A percentile compares a stretch with the other conserved stretches of the same genome.
These are phyloP conservation scores for Cyberlindnera lachancei DNA, from an alignment of 805 yeast species.

Conservation along the genomic window DNA sequence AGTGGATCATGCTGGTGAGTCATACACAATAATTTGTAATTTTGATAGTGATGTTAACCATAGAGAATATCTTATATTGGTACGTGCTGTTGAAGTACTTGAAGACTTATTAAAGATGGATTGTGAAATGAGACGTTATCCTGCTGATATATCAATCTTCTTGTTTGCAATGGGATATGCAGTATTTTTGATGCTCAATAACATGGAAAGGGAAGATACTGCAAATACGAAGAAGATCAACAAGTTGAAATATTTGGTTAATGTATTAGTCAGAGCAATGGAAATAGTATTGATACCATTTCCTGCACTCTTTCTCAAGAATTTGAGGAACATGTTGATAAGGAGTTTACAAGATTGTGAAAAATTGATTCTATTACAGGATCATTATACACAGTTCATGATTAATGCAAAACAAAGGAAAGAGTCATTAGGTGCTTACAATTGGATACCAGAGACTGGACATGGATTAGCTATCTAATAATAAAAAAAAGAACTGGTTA, in stretches of 20 bases:
- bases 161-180: conserved; percentile 17
- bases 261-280: conserved; percentile 16
- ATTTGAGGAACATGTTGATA: conserved; percentile 17
- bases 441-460: conserved; percentile 29
- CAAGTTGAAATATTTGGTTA: conserved; percentile 18
- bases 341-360: conserved; percentile 20
- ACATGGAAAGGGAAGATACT: conserved; percentile 9
- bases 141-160: conserved; percentile 17
- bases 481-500: too few species aligned
- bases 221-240: conserved; percentile 15
- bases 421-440: conserved; percentile 26
- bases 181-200: conserved; percentile 15
- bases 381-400: conserved; percentile 13
- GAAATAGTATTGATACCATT: conserved; percentile 24
- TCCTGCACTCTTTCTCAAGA: conserved; percentile 22
- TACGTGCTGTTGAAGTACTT: conserved; percentile 13
- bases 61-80: conserved; percentile 8
- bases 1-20: conserved; percentile 6
- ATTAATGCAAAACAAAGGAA: conserved; percentile 19
- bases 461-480: conserved; percentile 27
- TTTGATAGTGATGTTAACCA: conserved; percentile 13
- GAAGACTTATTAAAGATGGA: conserved; percentile 15
- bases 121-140: conserved; percentile 14
- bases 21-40: conserved; percentile 5
- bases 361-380: conserved; percentile 15